phyloP scores from a whole-genome alignment of 345 rosid species.

The Excoecaria cochinchinensis region DNA sequence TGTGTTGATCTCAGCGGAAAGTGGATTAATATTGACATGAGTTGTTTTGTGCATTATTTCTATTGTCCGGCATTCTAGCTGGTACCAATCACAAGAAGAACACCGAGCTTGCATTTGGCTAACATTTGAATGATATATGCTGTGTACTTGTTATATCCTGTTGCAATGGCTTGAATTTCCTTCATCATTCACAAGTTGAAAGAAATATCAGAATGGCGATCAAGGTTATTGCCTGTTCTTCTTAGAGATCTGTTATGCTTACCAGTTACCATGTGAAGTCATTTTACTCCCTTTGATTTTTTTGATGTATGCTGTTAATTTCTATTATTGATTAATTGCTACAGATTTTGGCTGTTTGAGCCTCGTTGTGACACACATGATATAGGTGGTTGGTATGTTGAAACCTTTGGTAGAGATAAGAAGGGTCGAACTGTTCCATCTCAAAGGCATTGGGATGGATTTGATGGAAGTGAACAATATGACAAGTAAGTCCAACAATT shows the following conservation, averaged over 20 bases:
- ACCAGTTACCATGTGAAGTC: not conserved
- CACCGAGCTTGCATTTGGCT: not conserved
- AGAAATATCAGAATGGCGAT: not conserved
- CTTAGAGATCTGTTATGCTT: not conserved
- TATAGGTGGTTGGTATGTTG: slow-evolving; percentile 95
- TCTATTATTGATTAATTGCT: slow-evolving; percentile 17
- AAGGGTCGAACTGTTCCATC: slow-evolving; percentile 61
- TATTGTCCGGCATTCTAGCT: not conserved
- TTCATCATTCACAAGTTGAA: not conserved
- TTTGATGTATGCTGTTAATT: not conserved
- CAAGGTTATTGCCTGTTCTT: not conserved
- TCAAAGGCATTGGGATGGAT: slow-evolving; percentile 79
- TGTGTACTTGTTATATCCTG: not conserved
- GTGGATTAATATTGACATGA: not conserved
- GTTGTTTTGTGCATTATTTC: not conserved
- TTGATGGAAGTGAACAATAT: slow-evolving; percentile 44
- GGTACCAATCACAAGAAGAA: not conserved
- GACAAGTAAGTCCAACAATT: slow-evolving; percentile 56
- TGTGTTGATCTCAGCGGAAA: not conserved
- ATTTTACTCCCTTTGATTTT: not conserved
- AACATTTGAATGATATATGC: not conserved
- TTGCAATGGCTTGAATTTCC: not conserved
- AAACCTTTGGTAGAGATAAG: slow-evolving; percentile 82
- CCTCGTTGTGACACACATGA: slow-evolving; percentile 90
- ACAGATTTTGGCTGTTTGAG: slow-evolving; percentile 96